phyloP scores from a whole-genome alignment of 192 early-diverging fungal genomes.

The Mortierella hygrophila region DNA sequence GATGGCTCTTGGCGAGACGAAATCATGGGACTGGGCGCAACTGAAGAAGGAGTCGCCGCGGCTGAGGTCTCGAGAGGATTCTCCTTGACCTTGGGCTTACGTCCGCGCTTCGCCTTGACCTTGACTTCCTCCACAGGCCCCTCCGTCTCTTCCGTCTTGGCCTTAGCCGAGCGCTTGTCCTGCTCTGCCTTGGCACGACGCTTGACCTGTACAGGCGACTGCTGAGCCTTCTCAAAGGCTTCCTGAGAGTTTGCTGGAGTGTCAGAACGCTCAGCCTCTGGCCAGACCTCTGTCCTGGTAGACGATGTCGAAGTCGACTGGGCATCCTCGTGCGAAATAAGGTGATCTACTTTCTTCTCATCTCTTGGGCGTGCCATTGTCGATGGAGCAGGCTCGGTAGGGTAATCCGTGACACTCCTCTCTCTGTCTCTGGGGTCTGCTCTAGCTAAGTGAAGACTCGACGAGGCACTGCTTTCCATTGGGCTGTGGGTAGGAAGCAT shows the following conservation, averaged over 20 bases:
- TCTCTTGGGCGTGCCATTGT: constrained; percentile 2
- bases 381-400: background rate
- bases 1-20: constrained; percentile 6
- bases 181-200: constrained; percentile 41
- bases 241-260: background rate
- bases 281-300: constrained; percentile 19
- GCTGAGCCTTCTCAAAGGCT: background rate
- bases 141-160: constrained; percentile 29
- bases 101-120: constrained; percentile 46
- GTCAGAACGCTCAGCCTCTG: constrained; percentile 4
- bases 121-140: constrained; percentile 19
- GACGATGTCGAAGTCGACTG: constrained; percentile 14
- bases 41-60: background rate
- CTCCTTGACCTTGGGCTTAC: constrained; percentile 46
- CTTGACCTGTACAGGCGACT: constrained; percentile 15
- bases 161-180: constrained; percentile 24
- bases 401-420: background rate
- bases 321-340: constrained; percentile 10
- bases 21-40: background rate
- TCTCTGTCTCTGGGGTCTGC: background rate
- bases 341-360: constrained; percentile 4
- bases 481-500: constrained; percentile 20
- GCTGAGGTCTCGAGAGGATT: constrained; percentile 25
- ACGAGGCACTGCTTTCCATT: background rate
- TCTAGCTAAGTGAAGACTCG: background rate